Conservation (phyloP, 2,329 filamentous ascomycete genomes). For the Microsporum audouinii region DNA sequence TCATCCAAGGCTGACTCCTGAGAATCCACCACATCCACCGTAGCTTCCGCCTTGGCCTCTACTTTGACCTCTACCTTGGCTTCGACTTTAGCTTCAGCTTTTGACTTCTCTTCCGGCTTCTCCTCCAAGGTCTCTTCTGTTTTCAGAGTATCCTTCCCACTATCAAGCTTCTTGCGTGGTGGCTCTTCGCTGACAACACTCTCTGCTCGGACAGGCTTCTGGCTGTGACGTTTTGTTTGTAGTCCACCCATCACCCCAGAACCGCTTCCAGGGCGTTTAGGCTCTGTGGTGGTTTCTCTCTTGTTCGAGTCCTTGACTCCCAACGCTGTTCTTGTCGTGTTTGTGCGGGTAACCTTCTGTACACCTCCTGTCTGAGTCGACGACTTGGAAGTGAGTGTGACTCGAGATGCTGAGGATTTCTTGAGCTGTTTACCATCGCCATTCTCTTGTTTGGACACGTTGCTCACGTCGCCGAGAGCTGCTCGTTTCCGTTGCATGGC, state of each 20-base stretch:
- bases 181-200: constrained; percentile 52
- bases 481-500: constrained; percentile 59
- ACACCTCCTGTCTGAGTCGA: constrained; percentile 66
- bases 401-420: constrained; percentile 55
- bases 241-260: constrained; percentile 53
- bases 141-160: constrained; percentile 36
- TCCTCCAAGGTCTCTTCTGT: constrained; percentile 19
- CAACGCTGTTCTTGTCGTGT: constrained; percentile 52
- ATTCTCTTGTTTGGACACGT: constrained; percentile 61
- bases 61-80: neutral
- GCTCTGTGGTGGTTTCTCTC: constrained; percentile 52
- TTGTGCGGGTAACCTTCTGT: constrained; percentile 55
- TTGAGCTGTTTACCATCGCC: constrained; percentile 56
- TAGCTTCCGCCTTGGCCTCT: neutral
- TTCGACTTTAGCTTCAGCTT: neutral
- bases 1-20: neutral
- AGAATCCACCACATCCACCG: neutral
- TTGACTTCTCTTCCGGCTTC: constrained; percentile 2
- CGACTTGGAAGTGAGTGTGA: constrained; percentile 65
- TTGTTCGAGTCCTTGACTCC: constrained; percentile 50
- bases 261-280: constrained; percentile 63
- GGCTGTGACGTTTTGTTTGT: constrained; percentile 55
- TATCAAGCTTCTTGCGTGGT: constrained; percentile 53
- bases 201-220: constrained; percentile 51
- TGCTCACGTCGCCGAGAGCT: constrained; percentile 88